Base-by-base conservation (phyloP, 2,329 filamentous ascomycete species). In the Torrubiella hemipterigena region DNA sequence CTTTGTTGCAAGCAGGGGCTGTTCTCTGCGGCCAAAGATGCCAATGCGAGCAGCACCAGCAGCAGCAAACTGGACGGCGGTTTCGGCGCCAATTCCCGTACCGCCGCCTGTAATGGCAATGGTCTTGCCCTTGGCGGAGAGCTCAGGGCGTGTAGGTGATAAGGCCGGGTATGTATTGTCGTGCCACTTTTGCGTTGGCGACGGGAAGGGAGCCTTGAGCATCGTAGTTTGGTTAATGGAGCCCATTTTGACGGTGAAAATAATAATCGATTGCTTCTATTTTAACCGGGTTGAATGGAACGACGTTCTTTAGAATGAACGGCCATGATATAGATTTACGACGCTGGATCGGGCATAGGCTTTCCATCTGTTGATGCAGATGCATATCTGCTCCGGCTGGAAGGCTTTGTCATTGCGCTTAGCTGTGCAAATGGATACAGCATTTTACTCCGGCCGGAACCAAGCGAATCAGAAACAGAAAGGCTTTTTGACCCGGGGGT, bases 21-120 rank as follows among this genome's bases (percentile, higher is more conserved):
- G 14, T 3, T 30, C 23, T 2, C 37, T 44, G 18, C 58, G 52
- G 3, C 50, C 56, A 1, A 55, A 31, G 4, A 76, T 55, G 25
- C 73, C 61, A 5, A 77, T 54, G 29, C 59, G 63, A 2, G 67
- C 63, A 5, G 62, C 58, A 36, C 58, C 47, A 2, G 46, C 46
- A 5, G 33, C 34, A 6, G 63, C 63, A 48, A 61, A 62, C 25
- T 51, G 48, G 17, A 46, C 47, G 12, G 59, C 53, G 35, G 64
- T 59, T 1, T 52, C 56, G n/a, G 55, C 56, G 1, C 65, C 65
- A 29, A 69, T 59, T 0, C 65, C 64, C 29, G 63, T 60, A 5
- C 66, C 66, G 12, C 66, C 68, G n/a, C 67, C 68, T 2, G 68
- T 71, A 28, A 73, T 62, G 19, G 70, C 36, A 26, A 70, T 64